Evolutionary conservation across 192 early-diverging fungal species (phyloP), one percentile per base, ranked within the genome.

Genomic region (Radiomyces spectabilis): DNA sequence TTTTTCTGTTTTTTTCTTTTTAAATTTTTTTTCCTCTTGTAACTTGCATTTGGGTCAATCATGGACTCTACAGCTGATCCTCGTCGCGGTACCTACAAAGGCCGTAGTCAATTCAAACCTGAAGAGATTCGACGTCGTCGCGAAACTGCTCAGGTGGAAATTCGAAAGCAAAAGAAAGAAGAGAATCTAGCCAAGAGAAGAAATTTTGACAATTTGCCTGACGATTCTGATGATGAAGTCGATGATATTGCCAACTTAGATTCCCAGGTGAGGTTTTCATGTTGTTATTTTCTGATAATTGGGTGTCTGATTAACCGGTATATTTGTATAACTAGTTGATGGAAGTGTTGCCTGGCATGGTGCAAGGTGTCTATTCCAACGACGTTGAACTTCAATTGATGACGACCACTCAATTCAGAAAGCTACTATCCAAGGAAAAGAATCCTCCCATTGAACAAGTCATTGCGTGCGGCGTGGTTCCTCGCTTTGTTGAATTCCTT

Each of bases 81-180:
- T 50, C 78, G 86, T 53, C 76, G 82, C 47, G 75, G 78, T 49
- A 75, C 79, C 49, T 97, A 82, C 87, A 97, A 99, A 79, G 82
- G 86, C 69, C 84, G 88, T 62, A 85, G 85, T 52, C 69, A 76
- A 42, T 84, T 96, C 71, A 88, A 91, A 69, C 68, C 85, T 43
- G 96, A 99, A 37, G 94, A 99, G 63, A 63, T 94, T 45, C 79
- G 96, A 42, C 84, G 94, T 51, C 86, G 92, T 37, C 85, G 96
- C 46, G 95, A 95, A 64, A 93, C 92, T 48, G 85, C 86, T 46
- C 84, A 87, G 40, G 88, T 96, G 9, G 92, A 95, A 75, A 86
- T 99, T 68, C 79, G 96, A 43, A 90, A 92, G 66, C 88, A 94
- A 72, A 96, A 97, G 80, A 83, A 90, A 44, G 92, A 94, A 63